Evolutionary conservation across 192 early-diverging fungal species (phyloP), one percentile per base, ranked within the genome.

Genomic region (Entomortierella parvispora): DNA sequence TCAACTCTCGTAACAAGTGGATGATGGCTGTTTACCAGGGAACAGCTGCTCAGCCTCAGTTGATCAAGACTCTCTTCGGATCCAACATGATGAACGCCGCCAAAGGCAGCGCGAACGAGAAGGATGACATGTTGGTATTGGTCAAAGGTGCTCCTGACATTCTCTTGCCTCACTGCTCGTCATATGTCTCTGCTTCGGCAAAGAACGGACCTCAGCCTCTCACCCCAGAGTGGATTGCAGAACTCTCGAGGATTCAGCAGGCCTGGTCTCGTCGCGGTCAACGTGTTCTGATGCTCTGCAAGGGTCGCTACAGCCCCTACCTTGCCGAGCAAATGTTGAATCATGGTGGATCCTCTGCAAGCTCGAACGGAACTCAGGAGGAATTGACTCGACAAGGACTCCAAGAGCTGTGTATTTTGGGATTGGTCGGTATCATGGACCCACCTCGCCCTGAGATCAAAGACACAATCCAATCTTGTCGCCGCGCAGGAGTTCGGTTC

Each of bases 91-190:
- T 71, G 61, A 57, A 33, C 15, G 68, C 54, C 26, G 32, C 44
- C 15, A 68, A 69, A 34, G 57, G 37, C 12, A 12, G 45, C 10
- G 20, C 54, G 46, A 80, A 65, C 58, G 66, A 77, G 58, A 77
- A 52, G 49, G 64, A 70, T 45, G 62, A 64, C 22, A 80, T 86
- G 29, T 61, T 90, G 1, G 75, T 94, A 29, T 76, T 82, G 53
- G 79, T 91, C 81, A 96, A 94, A 68, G 94, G 94, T 37, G 94
- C 92, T 22, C 93, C 93, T 34, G 93, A 94, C 66, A 77, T 89
- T 23, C 82, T 96, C 57, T 45, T 90, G n/a, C 80, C 74, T 6
- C 65, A 55, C 29, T 89, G 90, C 69, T 69, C 83, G 4, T 59
- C 25, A 7, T 57, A 70, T 20, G 59, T 62, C 45, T 47, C 70